A percentile compares a stretch with the other conserved stretches of the same genome.
Conservation (phyloP, 2,329 filamentous ascomycete species). For the Nemania sp. region DNA sequence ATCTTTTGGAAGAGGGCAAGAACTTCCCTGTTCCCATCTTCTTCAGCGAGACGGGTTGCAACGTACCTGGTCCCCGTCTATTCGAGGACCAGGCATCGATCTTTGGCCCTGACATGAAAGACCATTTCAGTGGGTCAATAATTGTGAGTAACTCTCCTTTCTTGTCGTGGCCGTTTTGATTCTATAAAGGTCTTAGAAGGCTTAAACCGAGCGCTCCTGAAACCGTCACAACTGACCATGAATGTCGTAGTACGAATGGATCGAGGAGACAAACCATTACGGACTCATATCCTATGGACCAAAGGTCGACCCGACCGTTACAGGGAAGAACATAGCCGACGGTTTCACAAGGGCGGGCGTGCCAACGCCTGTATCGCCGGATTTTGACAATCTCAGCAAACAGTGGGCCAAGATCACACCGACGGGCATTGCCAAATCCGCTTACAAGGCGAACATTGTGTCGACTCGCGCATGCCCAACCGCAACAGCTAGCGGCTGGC, state of each 20-base stretch:
- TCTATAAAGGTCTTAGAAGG: neutral
- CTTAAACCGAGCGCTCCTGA: neutral
- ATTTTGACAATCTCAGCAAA: constrained; percentile 76
- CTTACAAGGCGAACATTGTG: constrained; percentile 65
- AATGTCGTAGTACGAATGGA: constrained; percentile 62
- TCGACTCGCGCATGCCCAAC: constrained; percentile 72
- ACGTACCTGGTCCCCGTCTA: constrained; percentile 61
- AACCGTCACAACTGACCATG: neutral
- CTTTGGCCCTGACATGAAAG: constrained; percentile 73
- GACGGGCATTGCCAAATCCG: constrained; percentile 66
- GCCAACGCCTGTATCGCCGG: constrained; percentile 73
- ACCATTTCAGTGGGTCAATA: constrained; percentile 74
- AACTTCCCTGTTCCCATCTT: constrained; percentile 83
- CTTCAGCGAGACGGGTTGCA: constrained; percentile 90
- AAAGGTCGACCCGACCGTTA: constrained; percentile 54
- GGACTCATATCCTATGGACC: constrained; percentile 78
- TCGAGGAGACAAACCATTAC: constrained; percentile 81
- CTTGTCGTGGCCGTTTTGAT: neutral
- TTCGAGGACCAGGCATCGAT: constrained; percentile 78
- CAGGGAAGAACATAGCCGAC: constrained; percentile 61
- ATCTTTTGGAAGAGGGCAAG: constrained; percentile 68
- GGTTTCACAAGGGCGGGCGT: constrained; percentile 74
- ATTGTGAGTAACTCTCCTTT: constrained; percentile 45
- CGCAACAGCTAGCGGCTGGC: constrained; percentile 72
- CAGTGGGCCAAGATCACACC: constrained; percentile 77